These are phyloP conservation scores for Pecoramyces ruminantium DNA, from an alignment of 192 early-diverging fungal genomes.

Conservation along the genomic window DNA sequence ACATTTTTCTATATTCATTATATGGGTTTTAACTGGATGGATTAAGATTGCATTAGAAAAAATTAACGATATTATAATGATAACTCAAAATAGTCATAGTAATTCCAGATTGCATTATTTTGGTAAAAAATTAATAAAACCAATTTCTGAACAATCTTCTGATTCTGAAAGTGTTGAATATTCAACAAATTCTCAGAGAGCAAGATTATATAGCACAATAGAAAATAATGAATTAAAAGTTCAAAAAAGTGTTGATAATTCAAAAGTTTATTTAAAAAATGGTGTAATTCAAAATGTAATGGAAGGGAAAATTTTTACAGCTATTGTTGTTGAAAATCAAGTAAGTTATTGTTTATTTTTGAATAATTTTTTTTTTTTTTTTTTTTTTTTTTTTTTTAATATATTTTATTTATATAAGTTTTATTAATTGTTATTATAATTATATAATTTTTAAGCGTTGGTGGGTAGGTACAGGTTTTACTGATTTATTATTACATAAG, in stretches of 20 bases:
- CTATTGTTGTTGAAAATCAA: background rate
- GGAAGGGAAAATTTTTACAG: background rate
- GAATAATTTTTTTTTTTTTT: too few relatives aligned
- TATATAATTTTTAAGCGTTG: background rate
- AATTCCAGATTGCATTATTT: background rate
- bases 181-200: background rate
- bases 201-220: background rate
- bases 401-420: too few relatives aligned
- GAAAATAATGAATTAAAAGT: background rate
- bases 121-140: background rate
- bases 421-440: too few relatives aligned
- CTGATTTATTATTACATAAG: background rate
- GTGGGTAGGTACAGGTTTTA: background rate
- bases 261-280: background rate
- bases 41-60: background rate
- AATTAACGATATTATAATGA: background rate
- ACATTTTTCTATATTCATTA: background rate
- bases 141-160: background rate
- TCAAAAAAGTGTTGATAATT: background rate
- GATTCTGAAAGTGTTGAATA: background rate
- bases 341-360: too few relatives aligned
- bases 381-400: too few relatives aligned
- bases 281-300: background rate
- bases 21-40: background rate
- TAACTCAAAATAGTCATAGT: background rate